phyloP scores from a whole-genome alignment of 352 stramenopile species.

The Elongisporangium senticosum region DNA sequence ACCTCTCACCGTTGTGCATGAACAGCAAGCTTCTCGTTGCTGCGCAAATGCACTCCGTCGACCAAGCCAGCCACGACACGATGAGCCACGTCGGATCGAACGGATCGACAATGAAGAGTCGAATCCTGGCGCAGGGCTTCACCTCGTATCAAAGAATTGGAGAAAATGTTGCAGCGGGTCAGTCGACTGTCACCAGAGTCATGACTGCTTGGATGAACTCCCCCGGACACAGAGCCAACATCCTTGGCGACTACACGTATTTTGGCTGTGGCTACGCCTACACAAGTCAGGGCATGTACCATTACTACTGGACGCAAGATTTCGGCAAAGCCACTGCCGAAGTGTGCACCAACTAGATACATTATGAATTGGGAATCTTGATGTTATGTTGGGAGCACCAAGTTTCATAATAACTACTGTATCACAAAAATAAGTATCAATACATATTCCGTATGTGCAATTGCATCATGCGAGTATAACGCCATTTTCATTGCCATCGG shows the following conservation, averaged over 20 bases:
- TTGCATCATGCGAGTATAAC: too few species aligned
- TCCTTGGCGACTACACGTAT: slow-evolving; percentile 23
- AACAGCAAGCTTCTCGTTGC: slow-evolving; percentile 29
- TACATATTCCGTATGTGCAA: too few species aligned
- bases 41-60: slow-evolving; percentile 33
- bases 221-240: slow-evolving; percentile 37
- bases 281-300: slow-evolving; percentile 12
- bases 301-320: slow-evolving; percentile 32
- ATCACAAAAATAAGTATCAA: background rate
- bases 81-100: slow-evolving; percentile 42
- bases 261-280: slow-evolving; percentile 29
- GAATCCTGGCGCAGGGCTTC: slow-evolving; percentile 31
- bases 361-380: too few species aligned
- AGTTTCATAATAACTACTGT: too few species aligned
- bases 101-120: slow-evolving; percentile 29
- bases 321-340: slow-evolving; percentile 17
- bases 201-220: slow-evolving; percentile 59
- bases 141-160: slow-evolving; percentile 14
- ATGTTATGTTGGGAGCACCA: too few species aligned
- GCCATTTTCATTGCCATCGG: too few species aligned
- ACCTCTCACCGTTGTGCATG: slow-evolving; percentile 27
- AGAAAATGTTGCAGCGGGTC: slow-evolving; percentile 57
- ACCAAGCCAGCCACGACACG: slow-evolving; percentile 31
- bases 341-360: slow-evolving; percentile 17
- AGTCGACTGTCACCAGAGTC: slow-evolving; percentile 24